phyloP scores from a whole-genome alignment of 2,329 filamentous ascomycete species.

The Lecanicillium sp. region DNA sequence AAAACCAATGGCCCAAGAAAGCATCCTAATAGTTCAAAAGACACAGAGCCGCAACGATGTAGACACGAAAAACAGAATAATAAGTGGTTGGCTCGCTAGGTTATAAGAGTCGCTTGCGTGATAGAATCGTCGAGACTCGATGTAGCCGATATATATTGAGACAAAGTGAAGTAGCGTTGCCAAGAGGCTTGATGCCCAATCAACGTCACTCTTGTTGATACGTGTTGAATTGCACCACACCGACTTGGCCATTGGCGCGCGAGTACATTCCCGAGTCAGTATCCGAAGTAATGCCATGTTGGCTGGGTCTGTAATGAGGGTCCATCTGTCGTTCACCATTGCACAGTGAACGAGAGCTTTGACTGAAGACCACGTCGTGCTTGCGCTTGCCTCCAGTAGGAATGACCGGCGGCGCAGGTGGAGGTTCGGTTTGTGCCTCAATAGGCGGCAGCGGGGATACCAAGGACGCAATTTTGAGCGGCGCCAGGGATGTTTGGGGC shows the following conservation, averaged over 20 bases:
- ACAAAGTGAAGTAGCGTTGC: background rate
- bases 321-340: constrained; percentile 31
- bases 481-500: constrained; percentile 22
- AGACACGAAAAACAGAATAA: too few relatives aligned
- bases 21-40: too few relatives aligned
- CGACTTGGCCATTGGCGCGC: constrained; percentile 23
- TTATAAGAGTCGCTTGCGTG: too few relatives aligned
- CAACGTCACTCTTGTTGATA: background rate
- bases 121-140: too few relatives aligned
- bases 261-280: constrained; percentile 24
- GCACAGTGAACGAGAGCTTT: constrained; percentile 23
- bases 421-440: constrained; percentile 24
- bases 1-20: too few relatives aligned
- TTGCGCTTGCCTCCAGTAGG: constrained; percentile 28
- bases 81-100: too few relatives aligned
- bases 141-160: too few relatives aligned
- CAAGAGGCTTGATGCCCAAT: background rate
- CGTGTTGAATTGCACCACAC: constrained; percentile 6
- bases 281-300: constrained; percentile 19
- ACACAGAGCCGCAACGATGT: too few relatives aligned
- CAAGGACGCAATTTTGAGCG: constrained; percentile 27
- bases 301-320: constrained; percentile 17
- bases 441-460: constrained; percentile 27
- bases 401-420: constrained; percentile 17
- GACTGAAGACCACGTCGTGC: constrained; percentile 25